Conservation (phyloP, 164 flowering plant genomes). For the Chimonanthus praecox region DNA sequence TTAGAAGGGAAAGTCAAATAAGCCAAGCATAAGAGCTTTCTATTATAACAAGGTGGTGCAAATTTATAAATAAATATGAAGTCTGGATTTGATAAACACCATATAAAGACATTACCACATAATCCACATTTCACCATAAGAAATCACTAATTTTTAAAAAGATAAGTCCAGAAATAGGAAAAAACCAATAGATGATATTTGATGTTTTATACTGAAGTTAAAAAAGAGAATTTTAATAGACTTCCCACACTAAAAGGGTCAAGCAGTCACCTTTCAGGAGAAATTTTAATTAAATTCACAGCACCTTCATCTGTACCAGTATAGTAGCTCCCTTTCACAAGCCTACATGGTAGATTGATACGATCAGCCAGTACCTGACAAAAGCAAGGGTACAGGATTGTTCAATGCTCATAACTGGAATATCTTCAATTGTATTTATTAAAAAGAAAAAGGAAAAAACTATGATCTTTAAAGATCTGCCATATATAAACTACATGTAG, state of each 20-base stretch:
- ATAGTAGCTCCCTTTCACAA: constrained; percentile 93
- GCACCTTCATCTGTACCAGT: constrained; percentile 99
- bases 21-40: too few species aligned
- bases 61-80: too few species aligned
- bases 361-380: constrained; percentile 90
- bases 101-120: background rate
- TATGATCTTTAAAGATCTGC: background rate
- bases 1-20: too few species aligned
- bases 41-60: too few species aligned
- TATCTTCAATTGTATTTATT: background rate
- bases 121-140: background rate
- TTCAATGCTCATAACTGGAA: constrained; percentile 2
- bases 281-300: constrained; percentile 74
- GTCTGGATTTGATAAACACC: background rate
- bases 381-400: constrained; percentile 3
- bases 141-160: background rate
- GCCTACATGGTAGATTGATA: constrained; percentile 84
- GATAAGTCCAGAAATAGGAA: background rate
- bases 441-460: constrained; percentile 2
- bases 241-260: background rate
- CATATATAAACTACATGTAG: too few species aligned
- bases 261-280: constrained; percentile 57
- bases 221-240: background rate
- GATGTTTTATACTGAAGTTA: background rate
- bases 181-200: background rate